Conservation (phyloP, 768 basidiomycete species). For the Botryobasidium botryosum region DNA sequence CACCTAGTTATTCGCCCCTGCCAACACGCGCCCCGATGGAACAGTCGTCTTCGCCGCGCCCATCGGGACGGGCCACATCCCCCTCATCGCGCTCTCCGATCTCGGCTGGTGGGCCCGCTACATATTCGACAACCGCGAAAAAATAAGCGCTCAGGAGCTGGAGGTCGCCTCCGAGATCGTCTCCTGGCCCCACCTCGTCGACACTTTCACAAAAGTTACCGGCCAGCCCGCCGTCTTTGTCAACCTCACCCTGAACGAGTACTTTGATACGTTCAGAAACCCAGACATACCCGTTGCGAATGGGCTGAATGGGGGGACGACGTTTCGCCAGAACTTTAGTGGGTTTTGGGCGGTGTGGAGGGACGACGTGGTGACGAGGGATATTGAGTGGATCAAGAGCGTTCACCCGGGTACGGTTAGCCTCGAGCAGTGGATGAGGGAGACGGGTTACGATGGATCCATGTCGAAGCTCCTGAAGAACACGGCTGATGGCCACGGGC, state of each 20-base stretch:
- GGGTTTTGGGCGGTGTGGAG: constrained; percentile 29
- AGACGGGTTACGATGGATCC: constrained; percentile 19
- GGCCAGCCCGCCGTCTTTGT: background rate
- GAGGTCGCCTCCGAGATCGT: background rate
- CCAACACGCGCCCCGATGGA: background rate
- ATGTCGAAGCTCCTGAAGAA: constrained; percentile 14
- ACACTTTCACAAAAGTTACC: background rate
- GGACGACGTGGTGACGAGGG: constrained; percentile 27
- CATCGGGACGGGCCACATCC: background rate
- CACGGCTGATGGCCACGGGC: constrained; percentile 8
- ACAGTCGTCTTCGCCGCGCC: background rate
- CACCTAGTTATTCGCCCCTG: background rate
- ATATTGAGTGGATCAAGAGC: constrained; percentile 29
- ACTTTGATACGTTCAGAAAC: background rate
- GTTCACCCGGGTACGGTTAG: constrained; percentile 23
- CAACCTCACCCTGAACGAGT: background rate
- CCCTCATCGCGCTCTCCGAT: background rate
- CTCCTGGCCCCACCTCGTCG: background rate
- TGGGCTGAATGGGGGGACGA: constrained; percentile 12
- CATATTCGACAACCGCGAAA: constrained; percentile 1
- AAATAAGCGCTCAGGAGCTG: background rate
- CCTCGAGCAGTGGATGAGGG: constrained; percentile 28
- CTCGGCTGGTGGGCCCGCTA: background rate
- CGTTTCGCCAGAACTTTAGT: constrained; percentile 26
- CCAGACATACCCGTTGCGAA: background rate